Percentiles rank a stretch among this genome's conserved stretches.
Conservation (phyloP, 148 eudicot genomes). For the Euryodendron excelsum region DNA sequence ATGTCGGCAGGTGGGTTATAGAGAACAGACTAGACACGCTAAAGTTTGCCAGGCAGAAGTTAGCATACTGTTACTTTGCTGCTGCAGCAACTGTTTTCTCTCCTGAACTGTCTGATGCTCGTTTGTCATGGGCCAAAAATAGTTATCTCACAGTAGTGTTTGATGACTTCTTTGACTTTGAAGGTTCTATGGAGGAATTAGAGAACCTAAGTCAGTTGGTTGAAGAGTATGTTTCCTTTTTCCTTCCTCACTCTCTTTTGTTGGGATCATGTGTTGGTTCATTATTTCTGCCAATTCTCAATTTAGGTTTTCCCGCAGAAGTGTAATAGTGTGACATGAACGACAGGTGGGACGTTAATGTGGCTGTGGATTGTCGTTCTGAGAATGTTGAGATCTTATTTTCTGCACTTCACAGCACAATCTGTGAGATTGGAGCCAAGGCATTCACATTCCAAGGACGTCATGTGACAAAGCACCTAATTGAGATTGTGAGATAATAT, state of each 20-base stretch:
- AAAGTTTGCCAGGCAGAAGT: conserved; percentile 81
- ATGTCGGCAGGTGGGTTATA: conserved; percentile 60
- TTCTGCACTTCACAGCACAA: conserved; percentile 50
- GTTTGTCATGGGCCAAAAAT: conserved; percentile 91
- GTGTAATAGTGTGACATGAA: conserved; percentile 5
- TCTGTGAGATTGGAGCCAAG: conserved; percentile 60
- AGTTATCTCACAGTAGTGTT: conserved; percentile 73
- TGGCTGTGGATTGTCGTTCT: conserved; percentile 46
- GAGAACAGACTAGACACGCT: conserved; percentile 73
- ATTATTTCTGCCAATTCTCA: background rate
- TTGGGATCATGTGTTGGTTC: background rate
- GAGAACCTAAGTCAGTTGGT: conserved; percentile 55
- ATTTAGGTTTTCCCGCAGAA: background rate
- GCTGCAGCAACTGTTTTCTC: conserved; percentile 69
- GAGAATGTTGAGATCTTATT: conserved; percentile 67
- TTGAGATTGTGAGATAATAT: conserved; percentile 55
- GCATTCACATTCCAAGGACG: conserved; percentile 60
- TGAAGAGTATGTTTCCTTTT: too few species aligned
- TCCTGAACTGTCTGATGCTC: conserved; percentile 82
- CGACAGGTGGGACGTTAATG: conserved; percentile 72
- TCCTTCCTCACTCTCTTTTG: background rate
- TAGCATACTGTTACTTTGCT: too few species aligned
- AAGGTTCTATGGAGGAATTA: conserved; percentile 71
- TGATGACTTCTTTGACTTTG: conserved; percentile 92
- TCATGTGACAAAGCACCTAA: conserved; percentile 48